These are phyloP conservation scores for Yarrowia divulgata DNA, from an alignment of 805 yeast genomes.

Conservation along the genomic window DNA sequence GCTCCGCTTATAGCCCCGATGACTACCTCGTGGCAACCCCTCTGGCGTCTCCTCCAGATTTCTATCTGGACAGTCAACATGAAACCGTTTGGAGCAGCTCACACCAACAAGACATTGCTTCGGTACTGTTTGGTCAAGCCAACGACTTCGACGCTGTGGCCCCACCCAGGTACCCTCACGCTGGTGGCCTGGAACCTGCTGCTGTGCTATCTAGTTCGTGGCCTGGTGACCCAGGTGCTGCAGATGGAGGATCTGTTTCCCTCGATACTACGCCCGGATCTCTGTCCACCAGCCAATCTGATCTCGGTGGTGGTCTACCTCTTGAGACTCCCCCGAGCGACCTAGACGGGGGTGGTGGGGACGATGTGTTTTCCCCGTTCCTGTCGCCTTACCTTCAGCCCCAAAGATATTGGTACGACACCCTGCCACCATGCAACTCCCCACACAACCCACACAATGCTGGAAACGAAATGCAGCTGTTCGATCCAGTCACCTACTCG, in stretches of 20 bases:
- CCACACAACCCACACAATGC: too few relatives aligned
- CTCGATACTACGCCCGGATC: conserved; percentile 9
- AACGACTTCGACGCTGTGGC: background rate
- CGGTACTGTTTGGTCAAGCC: conserved; percentile 1
- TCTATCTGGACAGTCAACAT: background rate
- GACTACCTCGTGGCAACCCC: conserved; percentile 6
- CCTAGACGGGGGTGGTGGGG: background rate
- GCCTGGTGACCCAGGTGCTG: conserved; percentile 10
- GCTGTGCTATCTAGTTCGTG: conserved; percentile 13
- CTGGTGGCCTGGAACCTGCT: conserved; percentile 12
- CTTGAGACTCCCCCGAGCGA: conserved; percentile 25
- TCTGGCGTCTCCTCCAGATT: conserved; percentile 26
- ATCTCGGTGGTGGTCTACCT: conserved; percentile 1
- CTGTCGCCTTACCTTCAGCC: background rate
- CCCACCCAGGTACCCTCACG: background rate
- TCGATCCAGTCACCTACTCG: background rate
- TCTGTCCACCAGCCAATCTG: conserved; percentile 20
- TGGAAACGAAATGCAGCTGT: background rate
- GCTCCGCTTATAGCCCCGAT: too few relatives aligned
- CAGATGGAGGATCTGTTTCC: conserved; percentile 17
- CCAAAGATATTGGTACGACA: too few relatives aligned
- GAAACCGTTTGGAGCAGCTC: background rate
- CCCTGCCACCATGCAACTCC: too few relatives aligned
- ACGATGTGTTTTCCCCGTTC: background rate
- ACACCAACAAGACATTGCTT: background rate